Base-by-base conservation (phyloP, 768 basidiomycete species). In the Pleurotus djamor region DNA sequence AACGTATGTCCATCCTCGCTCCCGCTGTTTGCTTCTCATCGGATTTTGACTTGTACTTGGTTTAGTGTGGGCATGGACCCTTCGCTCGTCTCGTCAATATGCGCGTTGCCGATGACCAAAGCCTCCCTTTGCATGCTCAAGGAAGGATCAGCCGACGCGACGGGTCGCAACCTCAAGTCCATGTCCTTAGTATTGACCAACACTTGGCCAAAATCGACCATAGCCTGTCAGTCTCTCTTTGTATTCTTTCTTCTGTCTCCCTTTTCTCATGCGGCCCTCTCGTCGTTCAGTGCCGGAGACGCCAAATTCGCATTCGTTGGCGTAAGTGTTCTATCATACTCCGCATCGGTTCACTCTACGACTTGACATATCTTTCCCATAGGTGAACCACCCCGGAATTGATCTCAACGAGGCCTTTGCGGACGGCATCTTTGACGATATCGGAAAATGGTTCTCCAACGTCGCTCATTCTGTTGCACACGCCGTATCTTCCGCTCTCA, bases 61-160 rank as follows among this genome's bases (percentile, higher is more conserved):
- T 28, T 28, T 50, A 62, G 61, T 62, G 61, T 48, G 48, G 61
- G 14, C 38, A 16, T 16, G 48, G 44, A 12, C 59, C 61, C 0
- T 72, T 72, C 56, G 71, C 68, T 4, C 64, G 66, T n/a, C 62
- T 80, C 47, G 72, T 71, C 6, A 64, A 63, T n/a, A 69, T 71
- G 2, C 74, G 72, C 70, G 65, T 69, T n/a, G 66, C 74, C 2
- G 64, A 70, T 9, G 70, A 79, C 57, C 79, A 78, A 61, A 70
- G 71, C 0, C 64, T 77, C 9, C 74, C 76, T 0, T 35, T 59
- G 1, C 37, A 58, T 21, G 59, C 74, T 10, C 66, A 64, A 0
- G 50, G 56, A 44, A 60, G 61, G 17, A 58, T 74, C 44, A 52
- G 63, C 4, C 68, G 71, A n/a, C 64, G 72, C 5, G 68, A 67